Evolutionary conservation across 768 basidiomycete genomes (phyloP).

Genomic region (Boletus rufocinnamomeus): DNA sequence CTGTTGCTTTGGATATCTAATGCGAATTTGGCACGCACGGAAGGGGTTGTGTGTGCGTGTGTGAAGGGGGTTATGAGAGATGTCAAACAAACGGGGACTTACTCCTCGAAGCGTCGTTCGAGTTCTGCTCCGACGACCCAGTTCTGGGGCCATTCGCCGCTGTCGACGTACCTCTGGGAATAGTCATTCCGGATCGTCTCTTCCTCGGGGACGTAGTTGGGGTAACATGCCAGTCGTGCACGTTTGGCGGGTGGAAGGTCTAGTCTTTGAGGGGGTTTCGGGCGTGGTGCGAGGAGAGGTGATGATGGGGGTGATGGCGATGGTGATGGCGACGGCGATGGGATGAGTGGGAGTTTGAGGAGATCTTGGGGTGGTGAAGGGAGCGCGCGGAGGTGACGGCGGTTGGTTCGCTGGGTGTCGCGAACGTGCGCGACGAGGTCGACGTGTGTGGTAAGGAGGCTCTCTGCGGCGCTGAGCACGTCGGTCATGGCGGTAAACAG

Average conservation of each 20-base stretch:
- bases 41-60: not conserved
- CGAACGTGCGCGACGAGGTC: conserved; percentile 60
- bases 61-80: not conserved
- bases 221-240: conserved; percentile 67
- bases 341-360: conserved; percentile 56
- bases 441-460: conserved; percentile 60
- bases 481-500: conserved; percentile 33
- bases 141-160: conserved; percentile 93
- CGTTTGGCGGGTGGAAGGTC: conserved; percentile 72
- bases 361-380: conserved; percentile 58
- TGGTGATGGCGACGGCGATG: conserved; percentile 55
- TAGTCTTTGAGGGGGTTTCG: conserved; percentile 41
- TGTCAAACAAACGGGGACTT: conserved; percentile 34
- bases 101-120: conserved; percentile 93
- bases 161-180: conserved; percentile 84
- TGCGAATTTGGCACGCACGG: not conserved
- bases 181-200: conserved; percentile 98
- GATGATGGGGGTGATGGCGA: conserved; percentile 52
- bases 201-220: conserved; percentile 88
- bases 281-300: conserved; percentile 38
- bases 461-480: conserved; percentile 62
- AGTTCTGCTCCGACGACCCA: conserved; percentile 90
- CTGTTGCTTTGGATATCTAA: conserved; percentile 92
- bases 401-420: conserved; percentile 53
- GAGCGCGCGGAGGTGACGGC: conserved; percentile 56